Evolutionary conservation across 2,329 filamentous ascomycete species (phyloP), one percentile per base, ranked within the genome.

Genomic region (Colletotrichum filicis): DNA sequence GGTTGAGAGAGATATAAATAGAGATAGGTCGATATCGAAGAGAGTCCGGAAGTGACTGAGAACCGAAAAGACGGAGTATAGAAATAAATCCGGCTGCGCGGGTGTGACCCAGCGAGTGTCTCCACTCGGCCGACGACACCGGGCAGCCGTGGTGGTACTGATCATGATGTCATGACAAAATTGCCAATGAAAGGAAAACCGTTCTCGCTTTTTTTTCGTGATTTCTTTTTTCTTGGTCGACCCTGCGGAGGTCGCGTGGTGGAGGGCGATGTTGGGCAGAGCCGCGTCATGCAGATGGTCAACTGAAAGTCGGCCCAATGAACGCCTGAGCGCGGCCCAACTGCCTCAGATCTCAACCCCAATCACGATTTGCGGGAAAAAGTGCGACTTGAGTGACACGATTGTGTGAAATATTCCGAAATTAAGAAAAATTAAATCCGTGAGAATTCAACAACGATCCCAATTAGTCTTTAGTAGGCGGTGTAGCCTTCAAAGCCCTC

Each of bases 321-420:
- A 66, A n/a, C 52, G 68, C 68, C 68, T 62, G 52, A 72, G 37
- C 26, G 68, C 68, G 24, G 59, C 67, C 67, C 59, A 72, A 67
- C 57, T 22, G 22, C 57, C 42, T 19, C 4, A 42, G 22, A 67
- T 60, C 56, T 35, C 37, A 62, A 53, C 30, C 57, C 56, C 37
- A 58, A 53, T 62, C 57, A 60, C 58, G 46, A 55, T 55, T 30
- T 2, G 16, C 32, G 62, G 68, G 62, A 19, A 12, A 52, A 14
- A 30, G 53, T 68, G 62, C 58, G 14, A 68, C 71, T 61, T 61
- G 60, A 71, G 61, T 46, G 11, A 22, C n/a, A 49, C 19, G 19
- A 22, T 5, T 11, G 4, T 8, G 49, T 8, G 49, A 55, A 70
- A 57, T 3, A 35, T 32, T 11, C 24, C 49, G 4, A 37, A 28